Conservation (phyloP, 768 basidiomycete genomes). For the Calvatia gigantea region DNA sequence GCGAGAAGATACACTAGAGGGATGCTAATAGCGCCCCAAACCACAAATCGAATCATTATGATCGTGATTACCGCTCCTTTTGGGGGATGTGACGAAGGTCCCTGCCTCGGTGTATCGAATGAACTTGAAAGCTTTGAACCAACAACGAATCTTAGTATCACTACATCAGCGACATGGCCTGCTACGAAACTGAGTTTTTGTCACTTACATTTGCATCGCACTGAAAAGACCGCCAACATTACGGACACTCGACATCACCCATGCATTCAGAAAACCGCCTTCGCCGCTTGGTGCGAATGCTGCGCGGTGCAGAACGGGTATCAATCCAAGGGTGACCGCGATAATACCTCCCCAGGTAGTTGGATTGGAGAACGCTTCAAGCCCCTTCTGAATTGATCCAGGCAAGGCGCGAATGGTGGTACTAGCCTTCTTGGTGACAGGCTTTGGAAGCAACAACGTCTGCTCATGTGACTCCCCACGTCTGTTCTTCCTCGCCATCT, state of each 20-base stretch:
- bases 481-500: background rate
- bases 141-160: conserved; percentile 1
- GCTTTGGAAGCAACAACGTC: background rate
- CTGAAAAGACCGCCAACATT: conserved; percentile 11
- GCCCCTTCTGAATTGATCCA: background rate
- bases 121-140: conserved; percentile 12
- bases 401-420: background rate
- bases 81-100: conserved; percentile 1
- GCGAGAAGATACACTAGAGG: conserved; percentile 9
- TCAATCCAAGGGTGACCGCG: background rate
- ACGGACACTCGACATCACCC: conserved; percentile 10
- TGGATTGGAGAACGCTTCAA: background rate
- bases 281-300: conserved; percentile 3
- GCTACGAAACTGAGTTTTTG: background rate
- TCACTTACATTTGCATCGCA: conserved; percentile 8
- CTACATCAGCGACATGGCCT: background rate
- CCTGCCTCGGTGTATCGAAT: background rate
- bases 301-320: conserved; percentile 5
- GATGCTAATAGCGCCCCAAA: conserved; percentile 9
- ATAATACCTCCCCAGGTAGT: conserved; percentile 11
- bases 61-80: background rate
- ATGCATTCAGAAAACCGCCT: conserved; percentile 10
- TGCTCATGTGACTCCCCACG: background rate
- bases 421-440: too few species aligned
- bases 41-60: conserved; percentile 6